Conservation (phyloP, 179 eudicot species). For the Beta corolliflora region DNA sequence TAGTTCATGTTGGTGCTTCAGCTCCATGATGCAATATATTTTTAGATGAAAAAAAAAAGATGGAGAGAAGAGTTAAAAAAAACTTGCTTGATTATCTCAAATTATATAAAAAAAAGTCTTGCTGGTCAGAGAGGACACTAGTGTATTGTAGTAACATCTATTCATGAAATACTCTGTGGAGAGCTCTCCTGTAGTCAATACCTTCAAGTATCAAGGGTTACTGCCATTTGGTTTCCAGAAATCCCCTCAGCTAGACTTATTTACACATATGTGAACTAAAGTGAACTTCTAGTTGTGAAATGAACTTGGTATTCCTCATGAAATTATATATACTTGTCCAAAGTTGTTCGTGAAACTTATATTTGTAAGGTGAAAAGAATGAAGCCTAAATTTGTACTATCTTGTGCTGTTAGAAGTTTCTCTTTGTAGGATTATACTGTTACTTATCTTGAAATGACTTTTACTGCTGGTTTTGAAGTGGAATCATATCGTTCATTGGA, state of each 20-base stretch:
- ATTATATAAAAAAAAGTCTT: background rate
- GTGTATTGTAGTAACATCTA: background rate
- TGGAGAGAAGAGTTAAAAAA: no score
- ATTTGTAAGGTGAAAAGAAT: background rate
- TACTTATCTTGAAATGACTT: background rate
- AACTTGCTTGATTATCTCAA: background rate
- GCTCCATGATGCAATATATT: background rate
- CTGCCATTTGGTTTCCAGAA: background rate
- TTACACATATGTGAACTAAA: background rate
- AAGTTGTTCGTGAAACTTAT: background rate
- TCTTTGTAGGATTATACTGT: background rate
- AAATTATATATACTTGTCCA: background rate
- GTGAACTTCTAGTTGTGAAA: background rate
- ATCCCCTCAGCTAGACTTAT: background rate
- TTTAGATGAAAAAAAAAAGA: background rate
- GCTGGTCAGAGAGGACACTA: background rate
- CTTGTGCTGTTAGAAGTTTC: background rate
- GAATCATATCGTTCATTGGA: constrained; percentile 87
- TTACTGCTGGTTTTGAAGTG: constrained; percentile 48
- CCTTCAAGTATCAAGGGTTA: background rate
- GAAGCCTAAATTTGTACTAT: background rate
- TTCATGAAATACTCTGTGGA: background rate
- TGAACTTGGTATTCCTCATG: background rate
- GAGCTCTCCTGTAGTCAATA: background rate
- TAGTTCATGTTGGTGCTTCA: background rate